phyloP scores from a whole-genome alignment of 2,329 filamentous ascomycete genomes.

The Fusarium cyanostomum region DNA sequence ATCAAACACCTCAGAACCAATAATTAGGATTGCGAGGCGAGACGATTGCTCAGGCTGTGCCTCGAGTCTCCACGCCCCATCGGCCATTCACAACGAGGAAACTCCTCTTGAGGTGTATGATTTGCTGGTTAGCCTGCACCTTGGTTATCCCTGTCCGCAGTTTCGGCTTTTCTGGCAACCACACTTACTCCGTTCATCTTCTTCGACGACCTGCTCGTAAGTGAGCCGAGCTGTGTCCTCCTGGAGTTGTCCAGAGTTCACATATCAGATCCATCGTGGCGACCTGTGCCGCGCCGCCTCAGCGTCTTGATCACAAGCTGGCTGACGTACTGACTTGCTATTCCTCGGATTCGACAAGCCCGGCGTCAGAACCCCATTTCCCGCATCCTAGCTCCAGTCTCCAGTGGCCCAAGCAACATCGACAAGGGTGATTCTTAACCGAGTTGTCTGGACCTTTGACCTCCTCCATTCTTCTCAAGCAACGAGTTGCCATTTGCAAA shows the following conservation, averaged over 20 bases:
- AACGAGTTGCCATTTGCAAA: constrained; percentile 9
- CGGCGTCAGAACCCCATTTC: constrained; percentile 14
- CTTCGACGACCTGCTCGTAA: constrained; percentile 28
- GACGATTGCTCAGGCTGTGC: constrained; percentile 34
- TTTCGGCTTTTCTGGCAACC: constrained; percentile 25
- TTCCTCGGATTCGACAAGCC: constrained; percentile 20
- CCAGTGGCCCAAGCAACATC: constrained; percentile 11
- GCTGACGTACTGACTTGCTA: constrained; percentile 22
- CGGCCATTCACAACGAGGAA: constrained; percentile 40
- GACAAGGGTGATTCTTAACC: constrained; percentile 11
- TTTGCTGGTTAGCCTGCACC: constrained; percentile 38
- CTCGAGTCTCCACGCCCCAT: constrained; percentile 32
- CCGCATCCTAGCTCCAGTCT: constrained; percentile 14
- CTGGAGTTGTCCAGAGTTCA: constrained; percentile 11
- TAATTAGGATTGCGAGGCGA: constrained; percentile 37
- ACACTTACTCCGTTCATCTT: constrained; percentile 31
- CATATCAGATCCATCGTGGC: constrained; percentile 23
- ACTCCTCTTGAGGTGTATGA: constrained; percentile 34
- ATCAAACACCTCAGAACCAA: constrained; percentile 33
- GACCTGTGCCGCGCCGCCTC: constrained; percentile 17
- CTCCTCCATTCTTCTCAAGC: background rate
- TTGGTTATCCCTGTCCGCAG: constrained; percentile 35
- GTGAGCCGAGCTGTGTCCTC: constrained; percentile 27
- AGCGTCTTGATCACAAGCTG: constrained; percentile 30
- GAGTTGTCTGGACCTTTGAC: constrained; percentile 1